Percentiles rank a stretch among this genome's conserved stretches.
These are phyloP conservation scores for Boletus rubescentipes DNA, from an alignment of 768 basidiomycete species.

Conservation along the genomic window DNA sequence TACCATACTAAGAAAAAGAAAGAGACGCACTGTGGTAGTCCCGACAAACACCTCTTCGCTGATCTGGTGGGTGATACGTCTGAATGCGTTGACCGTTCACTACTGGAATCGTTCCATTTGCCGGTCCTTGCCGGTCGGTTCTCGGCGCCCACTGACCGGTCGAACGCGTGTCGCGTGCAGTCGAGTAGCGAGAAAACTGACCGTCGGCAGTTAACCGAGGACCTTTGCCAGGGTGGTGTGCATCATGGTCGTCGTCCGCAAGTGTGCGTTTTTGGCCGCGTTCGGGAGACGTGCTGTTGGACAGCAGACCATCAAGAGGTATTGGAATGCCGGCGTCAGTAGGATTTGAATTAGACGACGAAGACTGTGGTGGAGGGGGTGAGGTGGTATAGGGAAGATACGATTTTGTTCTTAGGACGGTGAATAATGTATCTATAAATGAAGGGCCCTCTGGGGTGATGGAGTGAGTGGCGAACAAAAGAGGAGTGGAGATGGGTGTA, in stretches of 20 bases:
- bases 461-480: slow-evolving; percentile 11
- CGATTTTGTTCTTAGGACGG: slow-evolving; percentile 79
- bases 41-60: slow-evolving; percentile 76
- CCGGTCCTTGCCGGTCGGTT: slow-evolving; percentile 29
- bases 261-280: slow-evolving; percentile 65
- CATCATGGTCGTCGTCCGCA: slow-evolving; percentile 61
- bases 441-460: slow-evolving; percentile 52
- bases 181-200: slow-evolving; percentile 63
- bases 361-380: slow-evolving; percentile 34
- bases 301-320: slow-evolving; percentile 64
- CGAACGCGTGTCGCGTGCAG: slow-evolving; percentile 40
- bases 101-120: slow-evolving; percentile 27
- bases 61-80: slow-evolving; percentile 69
- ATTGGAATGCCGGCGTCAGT: slow-evolving; percentile 75
- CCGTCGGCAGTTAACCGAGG: slow-evolving; percentile 63
- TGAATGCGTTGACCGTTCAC: slow-evolving; percentile 50
- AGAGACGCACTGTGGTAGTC: slow-evolving; percentile 85
- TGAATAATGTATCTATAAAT: slow-evolving; percentile 87
- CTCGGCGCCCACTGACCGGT: slow-evolving; percentile 43
- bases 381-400: slow-evolving; percentile 72
- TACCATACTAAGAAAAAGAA: slow-evolving; percentile 1
- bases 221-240: slow-evolving; percentile 64
- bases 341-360: slow-evolving; percentile 35
- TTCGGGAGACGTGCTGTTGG: slow-evolving; percentile 46
- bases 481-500: slow-evolving; percentile 30